Evolutionary conservation across 2,329 filamentous ascomycete species (phyloP).

Genomic region (Curvularia sp.): DNA sequence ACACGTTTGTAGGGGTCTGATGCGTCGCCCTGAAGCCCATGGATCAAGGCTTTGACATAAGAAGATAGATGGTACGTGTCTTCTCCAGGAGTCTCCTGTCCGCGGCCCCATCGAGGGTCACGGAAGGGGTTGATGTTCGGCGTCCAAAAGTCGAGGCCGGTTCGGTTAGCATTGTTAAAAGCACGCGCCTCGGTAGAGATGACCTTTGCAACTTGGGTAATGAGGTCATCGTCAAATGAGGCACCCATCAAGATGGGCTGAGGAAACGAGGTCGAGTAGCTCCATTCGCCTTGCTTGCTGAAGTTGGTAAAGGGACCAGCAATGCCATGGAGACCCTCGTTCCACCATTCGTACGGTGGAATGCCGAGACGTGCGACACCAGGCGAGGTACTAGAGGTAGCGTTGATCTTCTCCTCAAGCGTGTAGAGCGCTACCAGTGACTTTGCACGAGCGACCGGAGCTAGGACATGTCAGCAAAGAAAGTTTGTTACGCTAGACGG

Average conservation of each 20-base stretch:
- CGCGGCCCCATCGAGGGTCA: conserved; percentile 66
- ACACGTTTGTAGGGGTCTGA: conserved; percentile 37
- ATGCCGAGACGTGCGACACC: conserved; percentile 62
- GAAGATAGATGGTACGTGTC: conserved; percentile 61
- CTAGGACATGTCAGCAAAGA: conserved; percentile 14
- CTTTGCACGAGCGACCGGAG: conserved; percentile 36
- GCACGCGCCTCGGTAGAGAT: conserved; percentile 69
- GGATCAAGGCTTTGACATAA: conserved; percentile 63
- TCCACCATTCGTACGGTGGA: conserved; percentile 62
- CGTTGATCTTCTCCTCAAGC: conserved; percentile 59
- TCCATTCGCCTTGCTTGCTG: conserved; percentile 62
- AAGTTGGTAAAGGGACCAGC: conserved; percentile 65
- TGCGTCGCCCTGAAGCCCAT: conserved; percentile 61
- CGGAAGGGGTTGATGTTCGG: conserved; percentile 73
- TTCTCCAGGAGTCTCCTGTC: conserved; percentile 64
- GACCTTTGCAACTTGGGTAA: conserved; percentile 64
- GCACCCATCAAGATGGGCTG: conserved; percentile 69
- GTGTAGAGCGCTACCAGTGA: conserved; percentile 38
- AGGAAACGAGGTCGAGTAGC: conserved; percentile 70
- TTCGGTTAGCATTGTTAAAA: conserved; percentile 67
- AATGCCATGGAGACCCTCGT: conserved; percentile 45
- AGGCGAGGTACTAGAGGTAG: conserved; percentile 56
- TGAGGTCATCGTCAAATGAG: conserved; percentile 69
- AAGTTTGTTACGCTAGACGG: not conserved
- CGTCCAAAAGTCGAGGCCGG: conserved; percentile 66